These are phyloP conservation scores for Pseudocohnilembus persalinus DNA, from an alignment of 169 alveolate genomes.

Conservation along the genomic window DNA sequence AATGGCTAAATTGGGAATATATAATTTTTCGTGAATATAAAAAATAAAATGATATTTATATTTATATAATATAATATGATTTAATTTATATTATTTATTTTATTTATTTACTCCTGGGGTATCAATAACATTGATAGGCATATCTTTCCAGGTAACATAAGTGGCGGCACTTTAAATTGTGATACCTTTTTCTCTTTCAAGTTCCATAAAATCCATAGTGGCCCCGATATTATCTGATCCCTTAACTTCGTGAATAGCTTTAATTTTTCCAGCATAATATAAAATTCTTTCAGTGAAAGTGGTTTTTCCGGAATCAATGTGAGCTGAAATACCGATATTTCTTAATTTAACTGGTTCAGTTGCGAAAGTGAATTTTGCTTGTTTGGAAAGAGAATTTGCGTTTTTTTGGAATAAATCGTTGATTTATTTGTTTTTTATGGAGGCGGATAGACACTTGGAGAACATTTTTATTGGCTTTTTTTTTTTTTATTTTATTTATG, in stretches of 20 bases:
- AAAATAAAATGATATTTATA: too few species aligned
- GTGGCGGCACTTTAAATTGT: slow-evolving; percentile 97
- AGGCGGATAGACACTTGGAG: neutral
- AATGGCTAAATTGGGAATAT: too few species aligned
- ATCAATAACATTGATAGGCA: slow-evolving; percentile 94
- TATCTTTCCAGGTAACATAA: slow-evolving; percentile 89
- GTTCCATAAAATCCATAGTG: slow-evolving; percentile 98
- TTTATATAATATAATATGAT: too few species aligned
- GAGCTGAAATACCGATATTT: slow-evolving; percentile 97
- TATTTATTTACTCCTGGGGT: too few species aligned
- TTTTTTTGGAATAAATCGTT: neutral
- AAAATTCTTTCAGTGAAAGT: slow-evolving; percentile 95
- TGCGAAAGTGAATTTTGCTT: too few species aligned
- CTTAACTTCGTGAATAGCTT: slow-evolving; percentile 94
- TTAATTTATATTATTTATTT: too few species aligned
- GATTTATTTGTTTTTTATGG: too few species aligned
- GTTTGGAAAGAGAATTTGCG: neutral
- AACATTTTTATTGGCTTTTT: neutral
- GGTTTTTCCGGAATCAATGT: slow-evolving; percentile 98
- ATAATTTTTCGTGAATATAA: too few species aligned
- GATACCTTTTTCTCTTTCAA: slow-evolving; percentile 97
- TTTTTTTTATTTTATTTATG: too few species aligned
- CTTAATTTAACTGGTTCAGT: slow-evolving; percentile 72
- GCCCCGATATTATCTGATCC: slow-evolving; percentile 97
- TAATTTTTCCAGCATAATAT: slow-evolving; percentile 91